These are phyloP conservation scores for Phaeolepiota aurea DNA, from an alignment of 768 basidiomycete genomes.

Conservation along the genomic window DNA sequence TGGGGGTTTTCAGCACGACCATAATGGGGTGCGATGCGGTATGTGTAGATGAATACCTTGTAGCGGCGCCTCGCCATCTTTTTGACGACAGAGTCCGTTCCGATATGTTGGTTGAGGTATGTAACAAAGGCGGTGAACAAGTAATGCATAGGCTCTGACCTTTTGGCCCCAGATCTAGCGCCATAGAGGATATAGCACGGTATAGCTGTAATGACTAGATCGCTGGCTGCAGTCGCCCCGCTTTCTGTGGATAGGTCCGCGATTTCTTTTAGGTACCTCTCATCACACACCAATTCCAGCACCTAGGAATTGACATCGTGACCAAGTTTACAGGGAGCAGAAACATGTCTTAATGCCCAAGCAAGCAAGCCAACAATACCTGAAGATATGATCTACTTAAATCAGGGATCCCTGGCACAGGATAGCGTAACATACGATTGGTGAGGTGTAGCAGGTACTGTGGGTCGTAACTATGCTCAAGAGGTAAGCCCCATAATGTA, in stretches of 20 bases:
- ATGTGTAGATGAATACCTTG: constrained; percentile 3
- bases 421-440: not conserved
- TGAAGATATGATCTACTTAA: not conserved
- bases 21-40: not conserved
- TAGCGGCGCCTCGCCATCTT: constrained; percentile 7
- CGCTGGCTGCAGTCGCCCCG: constrained; percentile 2
- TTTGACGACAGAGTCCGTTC: constrained; percentile 7
- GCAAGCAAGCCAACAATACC: not conserved
- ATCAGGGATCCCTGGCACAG: not conserved
- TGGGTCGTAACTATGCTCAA: not conserved
- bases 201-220: not conserved
- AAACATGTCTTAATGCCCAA: not conserved
- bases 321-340: not conserved
- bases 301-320: not conserved
- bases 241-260: constrained; percentile 1
- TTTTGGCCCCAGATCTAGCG: constrained; percentile 4
- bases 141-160: not conserved
- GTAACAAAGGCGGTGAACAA: not conserved
- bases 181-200: constrained; percentile 5
- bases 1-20: not conserved
- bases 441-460: not conserved
- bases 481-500: too few species aligned
- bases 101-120: not conserved
- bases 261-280: not conserved
- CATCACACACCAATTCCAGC: constrained; percentile 1